Percentiles rank a stretch among this genome's conserved stretches.
Conservation (phyloP, 2,329 filamentous ascomycete species). For the Aspergillus ustus region DNA sequence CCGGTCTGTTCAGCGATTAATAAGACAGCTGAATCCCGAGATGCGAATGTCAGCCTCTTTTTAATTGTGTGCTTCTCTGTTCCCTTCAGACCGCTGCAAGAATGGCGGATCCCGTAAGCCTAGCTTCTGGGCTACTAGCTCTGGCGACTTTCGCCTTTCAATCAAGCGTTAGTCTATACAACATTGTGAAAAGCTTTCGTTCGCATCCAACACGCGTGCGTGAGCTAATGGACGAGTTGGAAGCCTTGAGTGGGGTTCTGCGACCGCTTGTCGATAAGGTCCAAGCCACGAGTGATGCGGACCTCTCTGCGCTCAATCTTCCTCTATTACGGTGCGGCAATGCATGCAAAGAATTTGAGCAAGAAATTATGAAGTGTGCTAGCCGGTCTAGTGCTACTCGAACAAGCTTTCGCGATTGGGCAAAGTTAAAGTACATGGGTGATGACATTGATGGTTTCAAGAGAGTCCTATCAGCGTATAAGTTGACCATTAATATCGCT, state of each 20-base stretch:
- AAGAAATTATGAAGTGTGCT: slow-evolving; percentile 42
- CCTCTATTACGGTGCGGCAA: slow-evolving; percentile 49
- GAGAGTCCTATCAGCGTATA: slow-evolving; percentile 47
- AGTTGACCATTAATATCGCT: slow-evolving; percentile 48
- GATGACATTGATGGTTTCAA: slow-evolving; percentile 50
- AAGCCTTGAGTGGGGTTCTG: slow-evolving; percentile 45
- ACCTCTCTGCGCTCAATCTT: slow-evolving; percentile 39
- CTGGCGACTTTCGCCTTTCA: slow-evolving; percentile 47
- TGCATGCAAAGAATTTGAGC: slow-evolving; percentile 49
- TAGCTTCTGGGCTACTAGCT: slow-evolving; percentile 45
- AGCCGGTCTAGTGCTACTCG: slow-evolving; percentile 39
- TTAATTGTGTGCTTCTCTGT: slow-evolving; percentile 1
- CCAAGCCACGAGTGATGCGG: slow-evolving; percentile 29
- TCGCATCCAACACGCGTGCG: slow-evolving; percentile 45
- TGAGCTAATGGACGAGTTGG: slow-evolving; percentile 48
- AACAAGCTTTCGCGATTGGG: slow-evolving; percentile 53
- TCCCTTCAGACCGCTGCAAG: not conserved
- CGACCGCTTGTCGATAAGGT: slow-evolving; percentile 37
- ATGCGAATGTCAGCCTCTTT: not conserved
- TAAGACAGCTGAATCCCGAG: not conserved
- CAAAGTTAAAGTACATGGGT: slow-evolving; percentile 51
- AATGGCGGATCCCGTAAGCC: slow-evolving; percentile 46
- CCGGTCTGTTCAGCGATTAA: not conserved
- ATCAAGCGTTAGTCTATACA: slow-evolving; percentile 43
- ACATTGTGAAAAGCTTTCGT: slow-evolving; percentile 45